Percentiles rank a stretch among this genome's conserved stretches.
Evolutionary conservation across 2,329 filamentous ascomycete genomes (phyloP).

Genomic region (Epichloe baconii): DNA sequence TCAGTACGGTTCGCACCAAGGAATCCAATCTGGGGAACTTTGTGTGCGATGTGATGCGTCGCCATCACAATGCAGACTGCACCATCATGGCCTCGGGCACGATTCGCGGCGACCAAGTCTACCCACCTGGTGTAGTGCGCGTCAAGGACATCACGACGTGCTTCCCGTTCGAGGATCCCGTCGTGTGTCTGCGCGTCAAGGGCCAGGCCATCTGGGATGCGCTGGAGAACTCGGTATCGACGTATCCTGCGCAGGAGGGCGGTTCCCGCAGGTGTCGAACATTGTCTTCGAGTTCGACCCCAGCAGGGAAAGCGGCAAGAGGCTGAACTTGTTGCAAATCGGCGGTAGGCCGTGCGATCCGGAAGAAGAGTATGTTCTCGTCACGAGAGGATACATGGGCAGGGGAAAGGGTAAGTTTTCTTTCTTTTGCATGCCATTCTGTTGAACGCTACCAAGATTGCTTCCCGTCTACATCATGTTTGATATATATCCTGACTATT

Average conservation of each 20-base stretch:
- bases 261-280: constrained; percentile 79
- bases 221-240: constrained; percentile 69
- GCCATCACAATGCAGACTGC: constrained; percentile 70
- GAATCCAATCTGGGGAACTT: constrained; percentile 88
- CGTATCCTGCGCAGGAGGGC: constrained; percentile 68
- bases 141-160: constrained; percentile 78
- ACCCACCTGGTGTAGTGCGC: constrained; percentile 63
- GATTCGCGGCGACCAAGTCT: constrained; percentile 78
- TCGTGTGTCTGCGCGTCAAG: constrained; percentile 60
- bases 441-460: not conserved
- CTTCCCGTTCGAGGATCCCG: constrained; percentile 86
- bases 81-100: constrained; percentile 76
- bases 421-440: not conserved
- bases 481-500: not conserved
- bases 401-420: constrained; percentile 49
- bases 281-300: constrained; percentile 66
- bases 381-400: constrained; percentile 80
- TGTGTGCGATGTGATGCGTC: constrained; percentile 81
- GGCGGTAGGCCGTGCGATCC: constrained; percentile 47
- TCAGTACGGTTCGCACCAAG: constrained; percentile 61
- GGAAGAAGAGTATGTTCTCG: constrained; percentile 54
- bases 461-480: not conserved
- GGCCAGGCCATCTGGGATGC: constrained; percentile 67
- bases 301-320: constrained; percentile 40
- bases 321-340: constrained; percentile 51